Conservation (phyloP, 345 rosid species). For the Gossypium herbaceum region DNA sequence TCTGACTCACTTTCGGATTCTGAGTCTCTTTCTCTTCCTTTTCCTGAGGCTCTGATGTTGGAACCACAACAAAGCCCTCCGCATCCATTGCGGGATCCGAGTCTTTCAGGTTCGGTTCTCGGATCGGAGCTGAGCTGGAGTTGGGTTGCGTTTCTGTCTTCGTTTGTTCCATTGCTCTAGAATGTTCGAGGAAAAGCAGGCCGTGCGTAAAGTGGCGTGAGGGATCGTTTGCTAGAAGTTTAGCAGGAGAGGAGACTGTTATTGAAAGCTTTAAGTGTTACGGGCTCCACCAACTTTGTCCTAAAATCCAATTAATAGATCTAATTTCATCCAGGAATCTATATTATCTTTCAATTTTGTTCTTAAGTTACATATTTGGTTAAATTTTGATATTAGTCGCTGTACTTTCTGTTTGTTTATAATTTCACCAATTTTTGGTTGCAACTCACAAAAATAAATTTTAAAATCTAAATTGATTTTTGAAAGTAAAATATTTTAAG, state of each 20-base stretch:
- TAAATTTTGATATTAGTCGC: too few species aligned
- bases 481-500: too few species aligned
- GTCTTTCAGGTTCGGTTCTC: slow-evolving; percentile 24
- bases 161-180: not conserved
- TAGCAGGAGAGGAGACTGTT: not conserved
- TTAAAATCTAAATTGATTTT: too few species aligned
- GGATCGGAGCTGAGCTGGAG: slow-evolving; percentile 5
- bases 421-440: too few species aligned
- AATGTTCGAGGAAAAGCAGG: not conserved
- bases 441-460: too few species aligned
- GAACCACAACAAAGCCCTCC: slow-evolving; percentile 24
- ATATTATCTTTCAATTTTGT: too few species aligned
- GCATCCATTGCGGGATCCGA: slow-evolving; percentile 27
- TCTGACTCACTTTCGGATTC: slow-evolving; percentile 20
- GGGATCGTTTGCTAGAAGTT: not conserved
- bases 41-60: slow-evolving; percentile 30
- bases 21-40: slow-evolving; percentile 17
- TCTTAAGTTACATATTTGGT: too few species aligned
- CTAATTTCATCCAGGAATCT: too few species aligned
- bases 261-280: too few species aligned
- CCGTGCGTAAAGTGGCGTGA: not conserved
- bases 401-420: too few species aligned
- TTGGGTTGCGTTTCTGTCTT: not conserved
- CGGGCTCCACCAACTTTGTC: too few species aligned
- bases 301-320: too few species aligned